Conservation (phyloP, 2,329 filamentous ascomycete species). For the Onygenales sp. region DNA sequence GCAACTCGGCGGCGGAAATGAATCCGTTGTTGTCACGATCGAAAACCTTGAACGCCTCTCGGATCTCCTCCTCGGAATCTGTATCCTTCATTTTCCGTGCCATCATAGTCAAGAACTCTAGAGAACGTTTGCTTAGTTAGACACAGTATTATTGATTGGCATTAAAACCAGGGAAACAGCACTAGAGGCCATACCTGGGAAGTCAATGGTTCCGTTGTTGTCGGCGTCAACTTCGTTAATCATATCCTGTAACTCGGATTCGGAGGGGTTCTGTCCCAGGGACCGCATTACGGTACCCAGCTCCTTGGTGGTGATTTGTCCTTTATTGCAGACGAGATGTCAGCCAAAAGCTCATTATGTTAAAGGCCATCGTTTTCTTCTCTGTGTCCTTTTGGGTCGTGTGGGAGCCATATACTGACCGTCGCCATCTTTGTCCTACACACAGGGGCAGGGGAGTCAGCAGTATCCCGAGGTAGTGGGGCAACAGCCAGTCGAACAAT, state of each 20-base stretch:
- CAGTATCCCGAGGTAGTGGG: slow-evolving; percentile 7
- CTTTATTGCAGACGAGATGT: slow-evolving; percentile 34
- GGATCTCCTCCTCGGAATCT: slow-evolving; percentile 82
- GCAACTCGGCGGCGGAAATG: slow-evolving; percentile 78
- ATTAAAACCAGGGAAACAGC: not conserved
- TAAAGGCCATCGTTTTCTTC: not conserved
- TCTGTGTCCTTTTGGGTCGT: not conserved
- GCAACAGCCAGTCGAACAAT: slow-evolving; percentile 1
- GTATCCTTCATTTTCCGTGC: slow-evolving; percentile 91
- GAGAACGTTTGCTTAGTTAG: slow-evolving; percentile 8
- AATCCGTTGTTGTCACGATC: slow-evolving; percentile 88
- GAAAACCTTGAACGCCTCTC: slow-evolving; percentile 83
- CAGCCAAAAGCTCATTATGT: not conserved
- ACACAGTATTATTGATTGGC: not conserved
- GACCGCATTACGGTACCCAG: slow-evolving; percentile 86
- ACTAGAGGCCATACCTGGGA: slow-evolving; percentile 56
- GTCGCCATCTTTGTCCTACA: slow-evolving; percentile 82
- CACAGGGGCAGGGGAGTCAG: slow-evolving; percentile 16
- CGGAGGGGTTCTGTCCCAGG: slow-evolving; percentile 79
- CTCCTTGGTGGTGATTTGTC: slow-evolving; percentile 88
- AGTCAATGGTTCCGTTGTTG: slow-evolving; percentile 89
- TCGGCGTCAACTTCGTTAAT: slow-evolving; percentile 89
- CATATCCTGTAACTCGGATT: slow-evolving; percentile 87
- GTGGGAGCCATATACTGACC: slow-evolving; percentile 48
- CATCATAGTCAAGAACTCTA: slow-evolving; percentile 91